A percentile compares a stretch with the other conserved stretches of the same genome.
phyloP scores from a whole-genome alignment of 2,329 filamentous ascomycete species.

The Phaeosphaeriaceae sp. region DNA sequence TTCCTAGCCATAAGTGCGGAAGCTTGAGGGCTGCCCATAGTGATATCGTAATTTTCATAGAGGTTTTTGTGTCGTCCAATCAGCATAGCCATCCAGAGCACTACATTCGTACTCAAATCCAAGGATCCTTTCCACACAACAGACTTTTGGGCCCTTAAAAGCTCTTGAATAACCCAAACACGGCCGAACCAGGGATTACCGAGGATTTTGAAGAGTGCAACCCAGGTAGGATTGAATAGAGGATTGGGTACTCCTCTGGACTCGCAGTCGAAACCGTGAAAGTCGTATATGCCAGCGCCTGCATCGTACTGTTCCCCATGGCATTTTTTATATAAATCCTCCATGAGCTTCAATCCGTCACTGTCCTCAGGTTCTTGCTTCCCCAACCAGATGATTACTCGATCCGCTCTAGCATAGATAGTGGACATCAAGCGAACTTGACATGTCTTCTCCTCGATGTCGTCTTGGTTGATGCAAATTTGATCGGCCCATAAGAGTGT shows the following conservation, averaged over 20 bases:
- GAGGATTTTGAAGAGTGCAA: constrained; percentile 7
- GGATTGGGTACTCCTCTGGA: neutral
- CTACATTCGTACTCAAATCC: constrained; percentile 3
- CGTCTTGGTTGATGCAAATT: constrained; percentile 14
- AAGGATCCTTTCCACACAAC: constrained; percentile 10
- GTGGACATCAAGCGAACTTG: constrained; percentile 19
- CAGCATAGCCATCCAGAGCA: constrained; percentile 9
- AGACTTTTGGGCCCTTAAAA: constrained; percentile 4
- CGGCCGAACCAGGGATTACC: constrained; percentile 11
- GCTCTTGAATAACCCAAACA: constrained; percentile 15
- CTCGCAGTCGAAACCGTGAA: too few species aligned
- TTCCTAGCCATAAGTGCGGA: constrained; percentile 7
- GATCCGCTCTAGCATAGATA: constrained; percentile 13
- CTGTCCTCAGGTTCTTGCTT: neutral
- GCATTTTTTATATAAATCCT: too few species aligned
- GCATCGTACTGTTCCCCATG: too few species aligned
- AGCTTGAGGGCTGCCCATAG: neutral
- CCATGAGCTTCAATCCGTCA: neutral
- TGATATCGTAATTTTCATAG: neutral
- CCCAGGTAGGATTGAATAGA: constrained; percentile 1
- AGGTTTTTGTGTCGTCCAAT: constrained; percentile 12
- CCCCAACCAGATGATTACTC: constrained; percentile 18
- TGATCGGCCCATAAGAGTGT: constrained; percentile 9
- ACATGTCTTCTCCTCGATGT: constrained; percentile 8
- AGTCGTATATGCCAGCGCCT: too few species aligned